Conservation (phyloP, 768 basidiomycete species). For the Lactarius quietus region DNA sequence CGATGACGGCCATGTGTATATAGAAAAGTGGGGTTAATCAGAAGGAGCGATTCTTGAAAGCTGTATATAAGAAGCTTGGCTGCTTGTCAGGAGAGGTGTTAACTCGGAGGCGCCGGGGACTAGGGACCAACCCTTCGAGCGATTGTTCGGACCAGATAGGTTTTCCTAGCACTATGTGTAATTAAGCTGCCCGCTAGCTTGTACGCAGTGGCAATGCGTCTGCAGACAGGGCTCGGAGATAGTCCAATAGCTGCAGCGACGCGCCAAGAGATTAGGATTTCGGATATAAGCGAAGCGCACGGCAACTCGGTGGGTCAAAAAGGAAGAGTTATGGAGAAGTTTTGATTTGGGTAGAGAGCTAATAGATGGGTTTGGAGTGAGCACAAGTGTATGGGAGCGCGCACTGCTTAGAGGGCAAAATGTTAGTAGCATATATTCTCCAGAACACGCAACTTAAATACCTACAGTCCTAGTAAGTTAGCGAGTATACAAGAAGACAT, state of each 20-base stretch:
- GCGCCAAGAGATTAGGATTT: too few species aligned
- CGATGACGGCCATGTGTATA: slow-evolving; percentile 25
- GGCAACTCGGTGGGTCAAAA: neutral
- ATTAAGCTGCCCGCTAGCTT: neutral
- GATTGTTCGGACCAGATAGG: slow-evolving; percentile 2
- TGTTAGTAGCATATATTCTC: too few species aligned
- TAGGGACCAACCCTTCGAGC: neutral
- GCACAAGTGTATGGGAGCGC: too few species aligned
- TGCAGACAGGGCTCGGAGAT: neutral
- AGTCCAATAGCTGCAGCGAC: too few species aligned
- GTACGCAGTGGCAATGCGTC: too few species aligned
- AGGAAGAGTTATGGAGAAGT: too few species aligned
- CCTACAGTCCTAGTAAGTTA: too few species aligned
- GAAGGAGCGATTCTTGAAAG: neutral
- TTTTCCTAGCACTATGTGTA: slow-evolving; percentile 1
- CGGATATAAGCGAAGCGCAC: neutral
- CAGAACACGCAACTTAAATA: too few species aligned
- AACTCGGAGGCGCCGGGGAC: neutral
- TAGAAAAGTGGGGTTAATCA: neutral
- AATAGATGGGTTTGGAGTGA: too few species aligned
- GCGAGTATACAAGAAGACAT: too few species aligned
- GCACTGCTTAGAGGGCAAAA: too few species aligned
- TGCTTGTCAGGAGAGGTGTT: neutral
- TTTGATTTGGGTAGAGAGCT: too few species aligned
- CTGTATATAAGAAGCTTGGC: neutral